A percentile compares a stretch with the other conserved stretches of the same genome.
phyloP scores from a whole-genome alignment of 176 grass and related monocot genomes.

The barley (Hordeum vulgare) region DNA sequence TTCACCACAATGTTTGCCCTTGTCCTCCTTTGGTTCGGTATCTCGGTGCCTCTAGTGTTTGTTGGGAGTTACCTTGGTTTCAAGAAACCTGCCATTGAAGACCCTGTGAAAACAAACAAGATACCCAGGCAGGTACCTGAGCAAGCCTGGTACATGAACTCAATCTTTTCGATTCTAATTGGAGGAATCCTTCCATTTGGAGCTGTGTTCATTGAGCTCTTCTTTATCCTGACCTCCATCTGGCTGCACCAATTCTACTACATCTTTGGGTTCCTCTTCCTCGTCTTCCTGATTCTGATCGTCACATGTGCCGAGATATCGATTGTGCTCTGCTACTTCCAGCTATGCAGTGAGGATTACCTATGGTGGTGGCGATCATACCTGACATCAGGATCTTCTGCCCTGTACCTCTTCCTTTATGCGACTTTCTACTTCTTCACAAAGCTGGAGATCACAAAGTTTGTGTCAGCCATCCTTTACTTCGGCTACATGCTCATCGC shows the following conservation, averaged over 20 bases:
- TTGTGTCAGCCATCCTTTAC: constrained; percentile 69
- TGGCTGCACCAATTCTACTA: constrained; percentile 96
- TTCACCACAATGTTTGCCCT: constrained; percentile 98
- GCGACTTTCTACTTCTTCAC: constrained; percentile 89
- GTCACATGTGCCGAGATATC: constrained; percentile 92
- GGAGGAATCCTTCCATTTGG: constrained; percentile 89
- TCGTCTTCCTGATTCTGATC: constrained; percentile 79
- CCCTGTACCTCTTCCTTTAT: constrained; percentile 83
- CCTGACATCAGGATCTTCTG: constrained; percentile 83
- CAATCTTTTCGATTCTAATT: constrained; percentile 72
- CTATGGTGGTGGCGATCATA: constrained; percentile 94
- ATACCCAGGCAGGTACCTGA: constrained; percentile 79
- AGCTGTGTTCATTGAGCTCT: constrained; percentile 87
- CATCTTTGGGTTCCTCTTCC: constrained; percentile 93
- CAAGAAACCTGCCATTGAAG: constrained; percentile 70
- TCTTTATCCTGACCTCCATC: constrained; percentile 90
- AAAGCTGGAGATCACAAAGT: constrained; percentile 88
- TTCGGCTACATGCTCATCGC: constrained; percentile 93
- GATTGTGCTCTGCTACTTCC: constrained; percentile 90
- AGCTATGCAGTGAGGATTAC: constrained; percentile 95
- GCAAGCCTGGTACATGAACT: constrained; percentile 95
- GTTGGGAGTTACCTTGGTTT: constrained; percentile 83
- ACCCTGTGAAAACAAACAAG: constrained; percentile 92
- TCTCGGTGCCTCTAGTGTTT: constrained; percentile 86
- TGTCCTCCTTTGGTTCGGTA: constrained; percentile 89